phyloP scores from a whole-genome alignment of 345 rosid species.

The Diplotaxis tenuifolia region DNA sequence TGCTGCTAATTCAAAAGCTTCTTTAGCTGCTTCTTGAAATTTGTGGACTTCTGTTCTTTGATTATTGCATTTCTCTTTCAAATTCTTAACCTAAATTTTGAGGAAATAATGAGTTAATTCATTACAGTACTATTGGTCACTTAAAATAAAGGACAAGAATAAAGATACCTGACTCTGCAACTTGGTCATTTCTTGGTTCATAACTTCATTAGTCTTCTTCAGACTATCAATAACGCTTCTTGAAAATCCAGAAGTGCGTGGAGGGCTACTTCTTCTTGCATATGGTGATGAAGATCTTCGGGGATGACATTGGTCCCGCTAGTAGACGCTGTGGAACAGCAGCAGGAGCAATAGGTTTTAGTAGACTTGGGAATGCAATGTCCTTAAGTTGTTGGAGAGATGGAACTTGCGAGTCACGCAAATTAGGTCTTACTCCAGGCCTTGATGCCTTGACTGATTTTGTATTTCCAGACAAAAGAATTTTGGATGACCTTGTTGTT shows the following conservation, averaged over 20 bases:
- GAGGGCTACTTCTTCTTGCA: constrained; percentile 71
- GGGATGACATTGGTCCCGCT: constrained; percentile 22
- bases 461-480: constrained; percentile 52
- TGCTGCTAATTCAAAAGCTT: constrained; percentile 47
- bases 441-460: constrained; percentile 61
- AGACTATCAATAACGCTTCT: constrained; percentile 80
- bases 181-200: constrained; percentile 79
- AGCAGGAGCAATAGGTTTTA: constrained; percentile 46
- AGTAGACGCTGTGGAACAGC: constrained; percentile 12
- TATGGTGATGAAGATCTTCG: constrained; percentile 46
- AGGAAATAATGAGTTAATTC: neutral
- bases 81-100: constrained; percentile 51
- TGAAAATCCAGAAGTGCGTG: constrained; percentile 65
- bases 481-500: constrained; percentile 49
- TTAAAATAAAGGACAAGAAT: neutral
- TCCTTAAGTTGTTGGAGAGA: constrained; percentile 66
- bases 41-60: constrained; percentile 62
- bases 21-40: constrained; percentile 46
- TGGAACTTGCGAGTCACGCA: constrained; percentile 78
- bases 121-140: neutral
- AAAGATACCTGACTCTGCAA: constrained; percentile 65
- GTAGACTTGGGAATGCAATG: constrained; percentile 66
- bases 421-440: constrained; percentile 44
- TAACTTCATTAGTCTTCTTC: constrained; percentile 73
- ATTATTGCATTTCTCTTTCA: constrained; percentile 59